Evolutionary conservation across 768 basidiomycete species (phyloP).

Genomic region (Leccinellum luteum): DNA sequence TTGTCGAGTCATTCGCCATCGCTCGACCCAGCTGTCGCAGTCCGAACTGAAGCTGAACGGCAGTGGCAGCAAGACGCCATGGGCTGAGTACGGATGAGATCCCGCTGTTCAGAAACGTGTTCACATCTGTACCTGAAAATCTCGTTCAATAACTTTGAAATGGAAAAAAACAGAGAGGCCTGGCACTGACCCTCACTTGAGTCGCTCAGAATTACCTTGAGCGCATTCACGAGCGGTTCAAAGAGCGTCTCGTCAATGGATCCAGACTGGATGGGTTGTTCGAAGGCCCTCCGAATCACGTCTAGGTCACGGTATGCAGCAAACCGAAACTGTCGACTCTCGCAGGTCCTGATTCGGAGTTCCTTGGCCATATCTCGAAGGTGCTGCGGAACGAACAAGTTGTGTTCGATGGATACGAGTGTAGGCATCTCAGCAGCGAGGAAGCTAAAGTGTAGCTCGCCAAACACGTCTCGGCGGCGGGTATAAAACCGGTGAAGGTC

Average conservation of each 20-base stretch:
- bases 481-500: slow-evolving; percentile 71
- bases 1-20: slow-evolving; percentile 51
- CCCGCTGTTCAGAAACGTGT: slow-evolving; percentile 53
- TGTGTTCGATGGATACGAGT: slow-evolving; percentile 70
- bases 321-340: slow-evolving; percentile 65
- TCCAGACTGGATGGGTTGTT: slow-evolving; percentile 53
- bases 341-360: slow-evolving; percentile 60
- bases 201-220: slow-evolving; percentile 66
- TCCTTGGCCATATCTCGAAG: slow-evolving; percentile 47
- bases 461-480: slow-evolving; percentile 64
- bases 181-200: slow-evolving; percentile 48
- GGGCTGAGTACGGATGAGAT: slow-evolving; percentile 71
- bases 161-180: neutral
- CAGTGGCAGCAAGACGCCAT: slow-evolving; percentile 81
- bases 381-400: slow-evolving; percentile 46
- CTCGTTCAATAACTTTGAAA: neutral
- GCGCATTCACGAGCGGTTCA: slow-evolving; percentile 62
- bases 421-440: slow-evolving; percentile 65
- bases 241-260: slow-evolving; percentile 49
- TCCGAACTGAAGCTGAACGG: slow-evolving; percentile 74
- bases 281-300: slow-evolving; percentile 66
- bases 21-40: slow-evolving; percentile 72
- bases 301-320: slow-evolving; percentile 76
- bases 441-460: slow-evolving; percentile 59
- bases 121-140: slow-evolving; percentile 39